Evolutionary conservation across 2,329 filamentous ascomycete genomes (phyloP).

Genomic region (Xylaria sp.): DNA sequence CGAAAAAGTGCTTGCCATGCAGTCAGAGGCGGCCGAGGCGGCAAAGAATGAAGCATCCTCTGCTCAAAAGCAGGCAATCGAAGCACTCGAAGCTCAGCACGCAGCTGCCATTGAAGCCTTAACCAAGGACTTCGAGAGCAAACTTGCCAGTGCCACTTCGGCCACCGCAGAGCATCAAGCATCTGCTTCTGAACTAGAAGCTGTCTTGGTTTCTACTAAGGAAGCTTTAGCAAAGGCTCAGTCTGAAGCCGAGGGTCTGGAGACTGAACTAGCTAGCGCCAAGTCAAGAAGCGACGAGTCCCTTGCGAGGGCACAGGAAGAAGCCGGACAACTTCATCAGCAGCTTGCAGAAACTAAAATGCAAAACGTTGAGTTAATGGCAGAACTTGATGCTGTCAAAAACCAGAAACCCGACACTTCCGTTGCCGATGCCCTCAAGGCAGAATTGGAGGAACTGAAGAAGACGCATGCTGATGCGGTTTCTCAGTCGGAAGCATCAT

Average conservation of each 20-base stretch:
- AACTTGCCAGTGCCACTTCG: constrained; percentile 43
- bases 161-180: constrained; percentile 50
- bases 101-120: constrained; percentile 61
- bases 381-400: constrained; percentile 68
- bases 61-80: constrained; percentile 39
- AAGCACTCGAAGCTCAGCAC: constrained; percentile 55
- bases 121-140: constrained; percentile 49
- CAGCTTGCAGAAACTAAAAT: constrained; percentile 70
- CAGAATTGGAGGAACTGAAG: constrained; percentile 62
- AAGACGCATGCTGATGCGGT: constrained; percentile 59
- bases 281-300: constrained; percentile 52
- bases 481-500: constrained; percentile 52
- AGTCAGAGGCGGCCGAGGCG: constrained; percentile 57
- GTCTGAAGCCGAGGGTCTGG: constrained; percentile 45
- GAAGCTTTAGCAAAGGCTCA: constrained; percentile 49
- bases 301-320: constrained; percentile 59
- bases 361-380: constrained; percentile 67
- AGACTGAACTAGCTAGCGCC: constrained; percentile 51
- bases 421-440: constrained; percentile 63
- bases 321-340: constrained; percentile 62
- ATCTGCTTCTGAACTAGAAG: constrained; percentile 48
- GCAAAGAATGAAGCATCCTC: constrained; percentile 54
- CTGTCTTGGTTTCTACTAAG: constrained; percentile 52
- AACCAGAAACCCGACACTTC: constrained; percentile 67
- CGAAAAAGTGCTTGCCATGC: constrained; percentile 55